Evolutionary conservation across 169 alveolate genomes (phyloP), one percentile per base, ranked within the genome.

Genomic region (Eimeria maxima): DNA sequence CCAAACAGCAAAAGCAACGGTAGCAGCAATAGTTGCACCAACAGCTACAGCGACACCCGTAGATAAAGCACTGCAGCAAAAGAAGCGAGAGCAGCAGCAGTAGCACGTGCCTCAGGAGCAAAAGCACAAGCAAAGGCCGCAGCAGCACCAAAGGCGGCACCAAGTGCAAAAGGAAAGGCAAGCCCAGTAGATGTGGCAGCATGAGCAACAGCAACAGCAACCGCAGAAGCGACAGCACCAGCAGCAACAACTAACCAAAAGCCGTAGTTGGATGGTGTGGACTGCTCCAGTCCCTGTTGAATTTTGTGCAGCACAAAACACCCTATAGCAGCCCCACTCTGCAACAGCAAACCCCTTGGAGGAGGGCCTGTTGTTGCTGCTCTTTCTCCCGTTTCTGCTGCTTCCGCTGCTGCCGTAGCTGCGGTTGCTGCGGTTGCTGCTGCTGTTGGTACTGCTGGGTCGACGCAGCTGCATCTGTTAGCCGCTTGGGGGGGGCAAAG

Each of bases 191-290:
- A 10, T 20, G 33, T 33, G 38, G 65, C 47, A 47, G 71, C 50
- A 18, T 22, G 45, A 1, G 45, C 47, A 29, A 6, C 47, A 80
- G 63, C 71, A 45, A 45, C 14, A 80, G 42, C 90, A 29, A 22
- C 53, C 45, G 7, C 63, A 80, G 71, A n/a, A 18, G 53, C 57
- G 42, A 63, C 57, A 76, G 57, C 63, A 73, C 22, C 83, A 76
- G 87, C 87, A 76, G 57, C 53, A 33, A 60, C 87, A 76, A 29
- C 57, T 80, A 42, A 80, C 90, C 90, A 80, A n/a, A 80, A 80
- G 65, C 90, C 90, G n/a, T 80, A 47, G 33, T 16, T 24, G 4
- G 90, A 69, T 47, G 69, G 53, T 18, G 90, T 8, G 1, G 69
- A 47, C 4, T 33, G 65, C 29, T 33, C 47, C 38, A 3, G 60